phyloP scores from a whole-genome alignment of 2,329 filamentous ascomycete genomes.

The Polytolypa hystricis region DNA sequence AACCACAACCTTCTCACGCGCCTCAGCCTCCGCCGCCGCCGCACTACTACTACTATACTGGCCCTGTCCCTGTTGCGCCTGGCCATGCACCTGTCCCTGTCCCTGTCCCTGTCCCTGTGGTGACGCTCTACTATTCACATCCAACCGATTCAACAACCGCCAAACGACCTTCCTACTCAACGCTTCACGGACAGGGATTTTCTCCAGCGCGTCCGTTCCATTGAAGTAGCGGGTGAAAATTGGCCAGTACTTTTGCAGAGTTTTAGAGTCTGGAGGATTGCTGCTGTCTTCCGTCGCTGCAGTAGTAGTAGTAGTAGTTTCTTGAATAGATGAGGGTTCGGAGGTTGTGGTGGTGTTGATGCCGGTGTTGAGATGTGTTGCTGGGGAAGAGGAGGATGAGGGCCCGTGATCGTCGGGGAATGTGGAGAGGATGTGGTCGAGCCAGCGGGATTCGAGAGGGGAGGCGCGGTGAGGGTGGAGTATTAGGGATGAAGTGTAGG shows the following conservation, averaged over 20 bases:
- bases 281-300: constrained; percentile 7
- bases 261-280: constrained; percentile 17
- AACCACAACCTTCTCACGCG: constrained; percentile 39
- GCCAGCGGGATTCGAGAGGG: constrained; percentile 63
- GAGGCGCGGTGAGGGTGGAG: constrained; percentile 68
- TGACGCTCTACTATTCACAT: constrained; percentile 53
- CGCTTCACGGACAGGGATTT: constrained; percentile 73
- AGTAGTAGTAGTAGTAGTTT: constrained; percentile 1
- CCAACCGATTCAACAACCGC: constrained; percentile 50
- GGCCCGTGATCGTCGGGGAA: constrained; percentile 21
- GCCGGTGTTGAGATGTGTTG: constrained; percentile 1
- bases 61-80: constrained; percentile 49
- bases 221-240: constrained; percentile 78
- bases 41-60: constrained; percentile 41
- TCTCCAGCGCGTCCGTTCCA: constrained; percentile 71
- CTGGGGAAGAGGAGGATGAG: constrained; percentile 4
- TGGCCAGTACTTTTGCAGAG: constrained; percentile 55
- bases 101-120: too few species aligned
- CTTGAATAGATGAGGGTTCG: too few species aligned
- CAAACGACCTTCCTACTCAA: constrained; percentile 64
- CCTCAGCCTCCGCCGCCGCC: constrained; percentile 20
- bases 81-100: too few species aligned
- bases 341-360: neutral
- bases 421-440: constrained; percentile 36
- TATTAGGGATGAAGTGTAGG: constrained; percentile 52